Evolutionary conservation across 208 protist genomes (phyloP).

Genomic region (Plasmodiophora brassicae): DNA sequence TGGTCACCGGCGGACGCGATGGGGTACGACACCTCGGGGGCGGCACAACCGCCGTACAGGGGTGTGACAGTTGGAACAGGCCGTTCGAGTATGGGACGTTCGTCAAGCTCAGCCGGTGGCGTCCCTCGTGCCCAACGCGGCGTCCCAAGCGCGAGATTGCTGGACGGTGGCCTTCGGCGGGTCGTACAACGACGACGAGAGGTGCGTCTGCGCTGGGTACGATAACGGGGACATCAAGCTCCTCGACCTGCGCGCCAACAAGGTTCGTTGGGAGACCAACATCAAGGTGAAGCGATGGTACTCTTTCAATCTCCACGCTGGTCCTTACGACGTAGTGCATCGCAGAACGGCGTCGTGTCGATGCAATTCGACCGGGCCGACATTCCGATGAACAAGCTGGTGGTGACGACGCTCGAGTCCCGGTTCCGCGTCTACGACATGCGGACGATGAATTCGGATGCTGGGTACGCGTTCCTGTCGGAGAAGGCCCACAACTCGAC

Average conservation of each 20-base stretch:
- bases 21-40: neutral
- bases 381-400: conserved; percentile 54
- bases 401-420: conserved; percentile 52
- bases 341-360: conserved; percentile 46
- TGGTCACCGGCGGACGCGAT: conserved; percentile 54
- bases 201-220: conserved; percentile 53
- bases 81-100: conserved; percentile 50
- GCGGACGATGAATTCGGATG: conserved; percentile 41
- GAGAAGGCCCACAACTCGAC: conserved; percentile 49
- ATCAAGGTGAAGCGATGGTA: conserved; percentile 37
- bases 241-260: conserved; percentile 50
- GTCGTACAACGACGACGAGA: conserved; percentile 36
- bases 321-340: too few relatives aligned
- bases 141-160: conserved; percentile 44
- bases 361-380: conserved; percentile 56
- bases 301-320: too few relatives aligned
- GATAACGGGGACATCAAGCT: conserved; percentile 64
- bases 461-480: conserved; percentile 46
- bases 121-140: conserved; percentile 38
- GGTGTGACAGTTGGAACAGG: neutral
- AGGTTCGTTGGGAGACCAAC: conserved; percentile 53
- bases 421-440: conserved; percentile 52
- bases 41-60: neutral
- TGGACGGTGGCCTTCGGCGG: conserved; percentile 57
- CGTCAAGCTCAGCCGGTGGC: conserved; percentile 35